Percentiles rank a stretch among this genome's conserved stretches.
phyloP scores from a whole-genome alignment of 306 rosid genomes.

The Malus orientalis region DNA sequence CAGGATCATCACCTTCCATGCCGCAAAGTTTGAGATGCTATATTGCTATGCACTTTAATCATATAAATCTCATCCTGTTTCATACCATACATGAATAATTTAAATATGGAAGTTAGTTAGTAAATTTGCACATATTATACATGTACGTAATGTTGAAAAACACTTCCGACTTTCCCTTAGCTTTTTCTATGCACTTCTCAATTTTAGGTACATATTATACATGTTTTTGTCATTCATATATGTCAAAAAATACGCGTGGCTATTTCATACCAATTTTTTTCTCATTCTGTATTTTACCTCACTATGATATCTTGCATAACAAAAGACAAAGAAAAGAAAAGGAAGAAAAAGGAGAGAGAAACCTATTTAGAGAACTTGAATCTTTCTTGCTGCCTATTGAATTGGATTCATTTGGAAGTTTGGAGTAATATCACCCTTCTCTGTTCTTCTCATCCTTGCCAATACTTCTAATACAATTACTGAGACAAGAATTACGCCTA shows the following conservation, averaged over 20 bases:
- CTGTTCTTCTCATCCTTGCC: slow-evolving; percentile 61
- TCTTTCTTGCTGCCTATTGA: slow-evolving; percentile 20
- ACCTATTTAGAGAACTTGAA: slow-evolving; percentile 24
- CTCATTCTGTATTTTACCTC: neutral
- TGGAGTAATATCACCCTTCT: slow-evolving; percentile 43
- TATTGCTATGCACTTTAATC: too few relatives aligned
- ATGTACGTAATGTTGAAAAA: too few relatives aligned
- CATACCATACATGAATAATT: too few relatives aligned
- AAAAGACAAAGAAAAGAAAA: neutral
- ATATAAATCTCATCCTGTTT: too few relatives aligned
- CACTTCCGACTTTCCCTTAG: neutral
- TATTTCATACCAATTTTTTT: neutral
- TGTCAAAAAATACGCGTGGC: neutral
- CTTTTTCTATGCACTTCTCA: neutral
- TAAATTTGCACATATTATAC: too few relatives aligned
- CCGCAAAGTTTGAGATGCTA: too few relatives aligned
- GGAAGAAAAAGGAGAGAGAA: neutral
- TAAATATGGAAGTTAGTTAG: too few relatives aligned
- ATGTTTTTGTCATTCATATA: neutral
- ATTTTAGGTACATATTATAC: too few relatives aligned
- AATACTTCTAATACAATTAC: slow-evolving; percentile 62
- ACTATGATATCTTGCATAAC: neutral
- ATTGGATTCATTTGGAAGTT: slow-evolving; percentile 49
- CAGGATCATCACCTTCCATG: too few relatives aligned
- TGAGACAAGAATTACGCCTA: slow-evolving; percentile 43